Evolutionary conservation across 2,329 filamentous ascomycete species (phyloP).

Genomic region (Alternaria metachromatica): DNA sequence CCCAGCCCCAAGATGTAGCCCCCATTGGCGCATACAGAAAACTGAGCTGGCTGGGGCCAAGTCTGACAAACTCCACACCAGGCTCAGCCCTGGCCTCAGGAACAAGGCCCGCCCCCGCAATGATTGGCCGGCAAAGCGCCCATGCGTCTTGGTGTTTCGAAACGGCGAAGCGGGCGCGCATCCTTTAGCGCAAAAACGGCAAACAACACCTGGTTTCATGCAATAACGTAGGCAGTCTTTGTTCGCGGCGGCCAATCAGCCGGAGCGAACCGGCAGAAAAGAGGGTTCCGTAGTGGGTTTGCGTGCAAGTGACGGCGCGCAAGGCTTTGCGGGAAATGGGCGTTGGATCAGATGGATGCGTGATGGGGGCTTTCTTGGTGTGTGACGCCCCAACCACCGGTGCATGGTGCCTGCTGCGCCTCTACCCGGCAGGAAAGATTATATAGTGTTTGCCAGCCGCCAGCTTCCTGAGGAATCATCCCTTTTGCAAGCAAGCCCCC

Average conservation of each 20-base stretch:
- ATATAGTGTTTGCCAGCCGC: constrained; percentile 23
- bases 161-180: constrained; percentile 16
- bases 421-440: constrained; percentile 4
- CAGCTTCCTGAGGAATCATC: not conserved
- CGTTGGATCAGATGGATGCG: not conserved
- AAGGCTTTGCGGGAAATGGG: not conserved
- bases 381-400: constrained; percentile 22
- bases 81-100: constrained; percentile 12
- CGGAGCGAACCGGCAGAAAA: not conserved
- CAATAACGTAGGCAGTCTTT: constrained; percentile 6
- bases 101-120: constrained; percentile 12
- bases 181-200: constrained; percentile 10
- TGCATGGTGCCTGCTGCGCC: constrained; percentile 18
- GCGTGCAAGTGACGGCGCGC: constrained; percentile 1
- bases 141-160: constrained; percentile 29
- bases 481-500: not conserved
- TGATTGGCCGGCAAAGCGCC: constrained; percentile 25
- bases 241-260: constrained; percentile 7
- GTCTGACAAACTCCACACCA: constrained; percentile 8
- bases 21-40: not conserved
- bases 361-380: constrained; percentile 2
- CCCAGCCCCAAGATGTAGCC: not conserved
- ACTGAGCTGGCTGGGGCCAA: constrained; percentile 11
- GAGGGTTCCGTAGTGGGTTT: not conserved
- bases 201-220: constrained; percentile 20